These are phyloP conservation scores for Hyparrhenia diplandra DNA, from an alignment of 176 grass and related monocot genomes.

Conservation along the genomic window DNA sequence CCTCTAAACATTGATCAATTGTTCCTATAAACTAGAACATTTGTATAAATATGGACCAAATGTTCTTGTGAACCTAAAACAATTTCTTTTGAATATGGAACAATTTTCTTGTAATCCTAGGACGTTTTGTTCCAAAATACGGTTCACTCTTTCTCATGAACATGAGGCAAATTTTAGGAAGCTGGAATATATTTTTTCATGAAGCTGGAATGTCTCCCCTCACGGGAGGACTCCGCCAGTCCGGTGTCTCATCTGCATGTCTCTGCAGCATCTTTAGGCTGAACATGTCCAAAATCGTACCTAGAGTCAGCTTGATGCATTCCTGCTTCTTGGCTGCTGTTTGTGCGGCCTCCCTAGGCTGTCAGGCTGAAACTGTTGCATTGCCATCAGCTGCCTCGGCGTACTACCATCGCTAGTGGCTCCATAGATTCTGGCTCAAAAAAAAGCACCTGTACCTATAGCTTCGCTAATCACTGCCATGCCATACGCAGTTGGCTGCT, in stretches of 20 bases:
- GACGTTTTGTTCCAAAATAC: neutral
- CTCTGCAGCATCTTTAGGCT: neutral
- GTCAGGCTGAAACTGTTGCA: too few relatives aligned
- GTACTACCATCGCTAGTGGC: too few relatives aligned
- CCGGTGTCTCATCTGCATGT: neutral
- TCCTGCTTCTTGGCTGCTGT: too few relatives aligned
- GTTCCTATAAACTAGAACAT: neutral
- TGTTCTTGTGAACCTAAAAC: neutral
- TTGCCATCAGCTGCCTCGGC: too few relatives aligned
- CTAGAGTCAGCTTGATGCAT: too few relatives aligned
- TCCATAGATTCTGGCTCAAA: too few relatives aligned
- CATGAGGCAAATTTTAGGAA: neutral
- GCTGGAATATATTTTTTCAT: neutral
- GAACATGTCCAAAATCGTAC: too few relatives aligned
- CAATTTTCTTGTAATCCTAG: neutral
- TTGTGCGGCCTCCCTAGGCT: too few relatives aligned
- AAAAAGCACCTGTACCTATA: too few relatives aligned
- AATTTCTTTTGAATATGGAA: neutral
- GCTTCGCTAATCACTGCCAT: neutral
- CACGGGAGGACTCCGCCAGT: too few relatives aligned
- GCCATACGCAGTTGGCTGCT: too few relatives aligned
- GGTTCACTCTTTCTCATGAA: neutral
- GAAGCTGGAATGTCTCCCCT: neutral
- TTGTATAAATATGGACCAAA: neutral
- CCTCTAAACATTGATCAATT: neutral